Evolutionary conservation across 768 basidiomycete species (phyloP), one percentile per base, ranked within the genome.

Genomic region (Xerocomellus amylosporus): DNA sequence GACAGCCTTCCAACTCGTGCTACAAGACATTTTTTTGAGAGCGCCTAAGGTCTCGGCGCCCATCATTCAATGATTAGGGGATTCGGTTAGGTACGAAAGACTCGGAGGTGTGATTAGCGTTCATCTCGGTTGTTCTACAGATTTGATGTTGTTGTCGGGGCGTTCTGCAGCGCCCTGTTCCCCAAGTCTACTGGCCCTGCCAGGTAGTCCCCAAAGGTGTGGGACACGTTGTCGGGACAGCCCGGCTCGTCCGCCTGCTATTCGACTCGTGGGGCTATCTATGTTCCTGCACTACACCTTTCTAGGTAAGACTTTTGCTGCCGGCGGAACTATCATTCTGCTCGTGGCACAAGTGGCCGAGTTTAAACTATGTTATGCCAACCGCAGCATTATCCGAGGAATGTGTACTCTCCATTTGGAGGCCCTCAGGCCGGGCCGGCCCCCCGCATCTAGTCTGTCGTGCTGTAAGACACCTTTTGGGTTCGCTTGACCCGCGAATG

Each of bases 131-230:
- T 24, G 24, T 24, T 24, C 24, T 24, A 24, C 24, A 24, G 24
- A 24, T 24, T 24, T 24, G 24, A 24, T 24, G 24, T 2, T 24
- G 12, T 17, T 5, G 22, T n/a, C 37, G 28, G 45, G 40, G 19
- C 34, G 12, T 30, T 9, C 22, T 24, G 28, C 36, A n/a, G 28
- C 33, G 28, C n/a, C 10, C 45, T n/a, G 34, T 28, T 5, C 40
- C 52, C 26, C 47, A 51, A 60, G 50, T 33, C 45, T 47, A 53
- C 22, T 24, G 51, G 31, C 61, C 60, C 56, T 63, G 45, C n/a
- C n/a, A n/a, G n/a, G 12, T 30, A 15, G 17, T 33, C 0, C 45
- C 30, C n/a, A 19, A 56, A 33, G 22, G 37, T 43, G 9, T 14
- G 17, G 14, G n/a, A 44, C 30, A 26, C 2, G 8, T 41, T 12